Evolutionary conservation across 176 grass and related monocot genomes (phyloP).

Genomic region (Oryza nivara): DNA sequence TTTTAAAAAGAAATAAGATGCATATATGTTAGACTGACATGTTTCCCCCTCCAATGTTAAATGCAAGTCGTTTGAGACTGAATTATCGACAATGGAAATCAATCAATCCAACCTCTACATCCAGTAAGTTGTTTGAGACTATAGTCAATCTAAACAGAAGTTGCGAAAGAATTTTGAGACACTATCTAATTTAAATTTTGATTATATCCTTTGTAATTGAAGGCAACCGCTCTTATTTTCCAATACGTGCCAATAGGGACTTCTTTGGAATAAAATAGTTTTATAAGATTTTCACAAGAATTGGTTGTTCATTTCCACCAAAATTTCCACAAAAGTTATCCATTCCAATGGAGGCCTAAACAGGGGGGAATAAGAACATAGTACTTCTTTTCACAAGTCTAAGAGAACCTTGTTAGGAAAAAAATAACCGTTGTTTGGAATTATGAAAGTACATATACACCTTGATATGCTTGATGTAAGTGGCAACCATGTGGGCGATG

Average conservation of each 20-base stretch:
- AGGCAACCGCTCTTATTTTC: background rate
- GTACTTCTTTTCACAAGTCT: background rate
- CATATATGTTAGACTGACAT: background rate
- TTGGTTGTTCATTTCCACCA: background rate
- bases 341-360: background rate
- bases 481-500: constrained; percentile 20
- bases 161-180: too few relatives aligned
- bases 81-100: background rate
- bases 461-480: constrained; percentile 34
- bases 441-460: background rate
- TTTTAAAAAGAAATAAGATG: background rate
- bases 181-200: too few relatives aligned
- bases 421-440: background rate
- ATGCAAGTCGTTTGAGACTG: background rate
- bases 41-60: background rate
- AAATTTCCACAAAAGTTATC: background rate
- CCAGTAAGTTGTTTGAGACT: background rate
- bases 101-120: background rate
- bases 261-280: background rate
- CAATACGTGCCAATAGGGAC: background rate
- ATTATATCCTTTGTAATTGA: too few relatives aligned
- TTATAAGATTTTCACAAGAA: background rate
- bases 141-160: background rate
- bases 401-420: background rate
- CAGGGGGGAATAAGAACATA: background rate